Conservation (phyloP, 345 rosid species). For the Hibiscus syriacus region DNA sequence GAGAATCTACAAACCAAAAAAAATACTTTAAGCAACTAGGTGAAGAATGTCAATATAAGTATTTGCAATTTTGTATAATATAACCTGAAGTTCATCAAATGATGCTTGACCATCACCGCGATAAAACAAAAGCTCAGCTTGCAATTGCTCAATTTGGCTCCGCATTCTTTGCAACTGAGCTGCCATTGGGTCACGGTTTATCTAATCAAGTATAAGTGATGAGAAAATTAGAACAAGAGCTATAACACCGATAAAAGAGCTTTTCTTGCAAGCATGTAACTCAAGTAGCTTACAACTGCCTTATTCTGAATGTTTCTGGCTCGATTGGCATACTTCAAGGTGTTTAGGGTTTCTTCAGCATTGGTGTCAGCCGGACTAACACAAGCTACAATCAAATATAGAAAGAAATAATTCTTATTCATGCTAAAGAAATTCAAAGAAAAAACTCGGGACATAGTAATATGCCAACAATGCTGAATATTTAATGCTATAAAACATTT, state of each 20-base stretch:
- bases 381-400: conserved; percentile 50
- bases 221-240: not conserved
- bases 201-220: conserved; percentile 32
- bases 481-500: not conserved
- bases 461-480: not conserved
- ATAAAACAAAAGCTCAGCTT: conserved; percentile 74
- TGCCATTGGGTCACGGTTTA: conserved; percentile 87
- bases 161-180: conserved; percentile 82
- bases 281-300: conserved; percentile 60
- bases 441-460: not conserved
- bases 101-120: conserved; percentile 59
- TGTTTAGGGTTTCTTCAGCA: conserved; percentile 92
- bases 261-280: not conserved
- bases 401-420: not conserved
- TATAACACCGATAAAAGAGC: not conserved
- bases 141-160: conserved; percentile 92
- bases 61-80: not conserved
- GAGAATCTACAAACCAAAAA: conserved; percentile 51
- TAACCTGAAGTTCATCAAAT: conserved; percentile 90
- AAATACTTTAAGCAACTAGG: conserved; percentile 7
- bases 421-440: not conserved
- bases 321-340: conserved; percentile 94
- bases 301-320: conserved; percentile 96
- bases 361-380: conserved; percentile 99
- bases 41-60: not conserved